Percentiles rank a stretch among this genome's conserved stretches.
phyloP scores from a whole-genome alignment of 2,329 filamentous ascomycete genomes.

The Colletotrichum gigasporum region DNA sequence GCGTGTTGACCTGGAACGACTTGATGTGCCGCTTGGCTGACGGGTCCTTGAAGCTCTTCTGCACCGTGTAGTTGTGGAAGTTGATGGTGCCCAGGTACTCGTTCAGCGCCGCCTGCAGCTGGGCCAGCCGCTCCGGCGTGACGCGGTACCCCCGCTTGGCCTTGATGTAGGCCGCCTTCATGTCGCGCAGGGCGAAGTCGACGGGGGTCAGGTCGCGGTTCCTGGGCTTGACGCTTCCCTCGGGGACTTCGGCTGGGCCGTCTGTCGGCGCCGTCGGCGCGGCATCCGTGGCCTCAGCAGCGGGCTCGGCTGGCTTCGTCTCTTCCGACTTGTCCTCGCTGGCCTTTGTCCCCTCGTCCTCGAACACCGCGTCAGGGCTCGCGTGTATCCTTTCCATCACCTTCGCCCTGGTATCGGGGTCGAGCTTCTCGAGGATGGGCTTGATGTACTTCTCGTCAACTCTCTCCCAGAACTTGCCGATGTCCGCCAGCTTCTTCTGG shows the following conservation, averaged over 20 bases:
- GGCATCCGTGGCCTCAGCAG: slow-evolving; percentile 14
- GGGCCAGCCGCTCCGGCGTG: slow-evolving; percentile 73
- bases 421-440: slow-evolving; percentile 70
- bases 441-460: slow-evolving; percentile 85
- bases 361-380: slow-evolving; percentile 23
- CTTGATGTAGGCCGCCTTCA: slow-evolving; percentile 83
- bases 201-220: slow-evolving; percentile 59
- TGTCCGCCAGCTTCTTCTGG: slow-evolving; percentile 76
- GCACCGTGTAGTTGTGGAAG: slow-evolving; percentile 98
- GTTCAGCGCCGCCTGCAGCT: slow-evolving; percentile 79
- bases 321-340: slow-evolving; percentile 29
- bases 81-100: slow-evolving; percentile 86
- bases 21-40: slow-evolving; percentile 92
- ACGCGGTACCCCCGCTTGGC: slow-evolving; percentile 90
- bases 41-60: slow-evolving; percentile 82
- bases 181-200: slow-evolving; percentile 73
- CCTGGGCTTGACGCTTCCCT: slow-evolving; percentile 46
- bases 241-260: slow-evolving; percentile 29
- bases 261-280: slow-evolving; percentile 23
- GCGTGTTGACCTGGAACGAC: slow-evolving; percentile 81
- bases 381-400: slow-evolving; percentile 71
- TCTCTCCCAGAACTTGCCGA: slow-evolving; percentile 82
- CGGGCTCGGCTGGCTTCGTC: slow-evolving; percentile 37
- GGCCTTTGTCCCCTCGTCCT: slow-evolving; percentile 33
- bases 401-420: slow-evolving; percentile 69